Base-by-base conservation (phyloP, 495 filamentous ascomycete genomes). In the Aspergillus bertholletiae region DNA sequence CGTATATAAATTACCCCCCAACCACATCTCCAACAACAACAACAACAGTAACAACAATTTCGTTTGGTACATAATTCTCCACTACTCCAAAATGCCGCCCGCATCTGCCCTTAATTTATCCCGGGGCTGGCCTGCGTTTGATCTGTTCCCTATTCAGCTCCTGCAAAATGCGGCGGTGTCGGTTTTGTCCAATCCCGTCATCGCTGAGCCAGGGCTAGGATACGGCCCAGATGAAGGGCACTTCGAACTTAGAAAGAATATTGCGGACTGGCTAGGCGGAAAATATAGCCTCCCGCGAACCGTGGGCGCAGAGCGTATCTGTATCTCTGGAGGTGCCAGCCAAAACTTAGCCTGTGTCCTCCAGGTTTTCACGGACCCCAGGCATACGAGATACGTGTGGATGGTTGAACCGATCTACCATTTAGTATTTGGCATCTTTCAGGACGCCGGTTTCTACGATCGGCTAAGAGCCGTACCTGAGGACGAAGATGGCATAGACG, bases 141-240 rank as follows among this genome's bases (percentile, higher is more conserved):
- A 68, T 7, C 79, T 93, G 7, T 72, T 93, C 2, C 86, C 89
- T 7, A 66, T 70, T 0, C 54, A 69, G 0, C 65, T 76, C 15
- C 71, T 94, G 37, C 65, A 73, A 32, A 54, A 64, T 1, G 85
- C 86, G 2, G 64, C 84, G 35, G 51, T 66, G 12, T 49, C 46
- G n/a, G 75, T 77, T 5, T 76, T 92, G 23, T 74, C 77, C 5
- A 70, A 84, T 55, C 74, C 80, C 9, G 44, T 57, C 3, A 58
- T 81, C 34, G 73, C 71, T 40, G 65, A 69, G 13, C 69, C 80
- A 17, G 79, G 68, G 12, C 72, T 93, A 20, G 74, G 80, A 9
- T 94, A 94, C 64, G 90, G 84, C 0, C 82, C 87, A 1, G 87
- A 92, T 59, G 64, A 75, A 17, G 89, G 90, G 1, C 84, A 88